Base-by-base conservation (phyloP, 768 basidiomycete species). In the Panus rudis region DNA sequence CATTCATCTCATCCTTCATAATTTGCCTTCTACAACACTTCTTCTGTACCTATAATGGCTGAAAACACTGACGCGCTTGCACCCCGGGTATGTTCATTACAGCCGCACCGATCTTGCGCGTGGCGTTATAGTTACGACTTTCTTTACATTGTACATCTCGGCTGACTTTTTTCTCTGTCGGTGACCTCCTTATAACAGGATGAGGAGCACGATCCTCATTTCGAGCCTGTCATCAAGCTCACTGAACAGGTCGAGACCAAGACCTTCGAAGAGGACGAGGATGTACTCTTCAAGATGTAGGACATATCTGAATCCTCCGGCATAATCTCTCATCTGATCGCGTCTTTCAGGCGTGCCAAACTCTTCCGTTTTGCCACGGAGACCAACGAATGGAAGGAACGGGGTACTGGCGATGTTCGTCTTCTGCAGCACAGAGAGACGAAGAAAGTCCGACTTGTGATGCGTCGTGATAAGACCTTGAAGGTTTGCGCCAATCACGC, bases 401-500 rank as follows among this genome's bases (percentile, higher is more conserved):
- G 96, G 25, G 94, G 94, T 30, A 98, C 93, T 13, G 94, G 94
- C 35, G 92, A 94, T 63, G 92, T 91, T 52, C 85, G 91, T 62
- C 75, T 99, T 44, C 80, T 99, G 51, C 70, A 79, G 55, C 89
- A 96, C 73, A 91, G 85, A 66, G 79, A 80, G 59, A 84, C 83
- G 39, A 82, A 84, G 73, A 97, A 93, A 68, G 75, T 94, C 58
- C 79, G 96, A 50, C 78, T 99, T 49, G 92, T 99, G 63, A 99
- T 99, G 96, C 76, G 94, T 70, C 88, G 96, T 66, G 96, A 99
- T 76, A 97, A 97, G 81, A 99, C 96, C 37, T 76, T 92, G 67
- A 98, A 99, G 67, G 93, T 98, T 68, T 98, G 96, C 67, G 96
- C 96, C 45, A 99, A 99, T 72, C 96, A 98, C 69, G 67, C 79